Base-by-base conservation (phyloP, 1,284 basidiomycete species). In the Peniophora sp. region DNA sequence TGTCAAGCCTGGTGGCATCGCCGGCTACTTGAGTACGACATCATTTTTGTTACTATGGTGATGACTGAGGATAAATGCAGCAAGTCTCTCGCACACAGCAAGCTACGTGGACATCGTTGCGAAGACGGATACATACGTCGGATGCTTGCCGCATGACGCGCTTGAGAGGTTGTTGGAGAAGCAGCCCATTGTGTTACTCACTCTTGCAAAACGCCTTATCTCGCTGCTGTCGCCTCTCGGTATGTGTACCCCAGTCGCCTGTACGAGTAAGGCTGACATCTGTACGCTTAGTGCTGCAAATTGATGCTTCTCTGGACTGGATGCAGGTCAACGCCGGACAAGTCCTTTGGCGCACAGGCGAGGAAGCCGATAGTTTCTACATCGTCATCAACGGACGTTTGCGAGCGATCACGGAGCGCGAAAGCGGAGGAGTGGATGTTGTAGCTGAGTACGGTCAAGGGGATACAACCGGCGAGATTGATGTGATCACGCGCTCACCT, bases 321-420 rank as follows among this genome's bases (percentile, higher is more conserved):
- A 90, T 95, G 79, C 95, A 98, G 66, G 92, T 97, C 3, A 85
- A 88, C 57, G 94, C 94, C 0, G 93, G 97, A 0, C 92, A 93
- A 64, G 85, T 94, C 37, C 75, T 97, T 48, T 98, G 94, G 83
- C 80, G 95, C 23, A 88, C 96, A 42, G 85, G 91, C 32, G 97
- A 98, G 58, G 73, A 71, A 23, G 91, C 87, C 62, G 92, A 97
- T 60, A 95, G 93, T 61, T 97, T 99, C 68, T 99, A 97, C 67
- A 97, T 99, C 51, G 92, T 99, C 57, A 95, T 99, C 68, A 98
- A 98, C 62, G 96, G 96, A 37, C 93, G 96, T 56, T 70, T 99
- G 17, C 84, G 96, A 54, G 88, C 93, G 1, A 85, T 88, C 54
- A 76, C 78, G 11, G 87, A 89, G 60, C 75, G 74, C 20, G 80